Base-by-base conservation (phyloP, 331 rosid species). In the Prunus yedoensis region DNA sequence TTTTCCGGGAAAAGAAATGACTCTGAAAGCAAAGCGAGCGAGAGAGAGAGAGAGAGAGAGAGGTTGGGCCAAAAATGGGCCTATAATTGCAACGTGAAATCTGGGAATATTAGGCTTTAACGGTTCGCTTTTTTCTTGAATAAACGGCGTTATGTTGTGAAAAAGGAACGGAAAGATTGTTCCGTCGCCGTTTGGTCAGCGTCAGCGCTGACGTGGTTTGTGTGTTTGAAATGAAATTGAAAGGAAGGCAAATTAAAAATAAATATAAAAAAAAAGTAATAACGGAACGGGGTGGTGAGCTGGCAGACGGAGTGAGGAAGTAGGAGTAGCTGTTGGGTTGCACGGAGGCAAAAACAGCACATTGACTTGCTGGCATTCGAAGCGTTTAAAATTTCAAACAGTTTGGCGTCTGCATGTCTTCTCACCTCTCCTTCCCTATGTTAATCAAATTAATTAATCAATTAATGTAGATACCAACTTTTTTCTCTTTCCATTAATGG, bases 31-130 rank as follows among this genome's bases (percentile, higher is more conserved):
- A 73, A 53, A 25, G 50, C 20, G 16, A 73, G 49, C 74, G 83
- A 87, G 74, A 77, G 60, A 59, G 72, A 50, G 75, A 64, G 27
- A 53, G 84, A 63, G 56, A 52, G 62, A 35, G 63, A 14, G 0
- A 52, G 66, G 63, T 77, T 87, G 94, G 94, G 92, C 92, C 88
- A 75, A 12, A 60, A 75, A 68, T 86, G 94, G 92, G 91, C 96
- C 89, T 80, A 45, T 54, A 6, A 1, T 12, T 10, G 54, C 45
- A 15, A 6, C 23, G 51, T 18, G 70, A 71, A 71, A 65, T 68
- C 72, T 67, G 45, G 73, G 67, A 60, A 21, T 17, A 17, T 41
- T 17, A 16, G 73, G 1, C 21, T 41, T 57, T 64, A 73, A 78
- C 80, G 80, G 80, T 63, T 43, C 43, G 43, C 8, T 50, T 51